Evolutionary conservation across 805 yeast genomes (phyloP), one percentile per base, ranked within the genome.

Genomic region (Kodamaea laetipori): DNA sequence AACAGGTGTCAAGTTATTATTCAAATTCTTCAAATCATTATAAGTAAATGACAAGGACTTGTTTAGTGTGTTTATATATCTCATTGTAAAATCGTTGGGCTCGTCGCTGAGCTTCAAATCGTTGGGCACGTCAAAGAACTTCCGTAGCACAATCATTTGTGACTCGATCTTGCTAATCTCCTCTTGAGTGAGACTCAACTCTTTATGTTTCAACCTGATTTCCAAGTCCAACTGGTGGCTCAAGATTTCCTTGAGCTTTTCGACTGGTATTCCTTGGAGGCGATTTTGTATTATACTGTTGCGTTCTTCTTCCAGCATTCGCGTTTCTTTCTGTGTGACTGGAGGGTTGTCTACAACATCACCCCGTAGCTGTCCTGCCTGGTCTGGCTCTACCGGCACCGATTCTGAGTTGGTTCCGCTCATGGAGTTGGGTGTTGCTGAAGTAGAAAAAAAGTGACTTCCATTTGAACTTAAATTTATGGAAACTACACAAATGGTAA

Each of bases 131-230:
- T 74, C 67, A 43, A 70, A 71, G 44, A 66, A 68, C 40, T 72
- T 73, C 41, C 80, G 66, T 46, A 82, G 53, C 2, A 78, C 67
- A 8, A 74, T 63, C 71, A 82, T 64, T 49, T 81, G 82, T 1
- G 82, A 71, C 54, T 80, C 82, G 25, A 81, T 77, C 49, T 78
- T 78, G 10, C 74, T 71, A 1, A 81, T 68, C 51, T 82, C 86
- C 31, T 71, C 70, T 41, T 78, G 75, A 1, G 80, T 67, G 15
- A 73, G 57, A 28, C 69, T 64, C 35, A 74, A 56, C 56, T 83
- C 86, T 45, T 76, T 71, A 58, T 81, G 84, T 43, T 79, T 81
- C 39, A 82, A 60, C 21, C 83, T 54, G 9, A 82, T 78, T 51
- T 82, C 86, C 35, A 81, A 55, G 55, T 82, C 83, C 13, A 82